Conservation (phyloP, 2,329 filamentous ascomycete species). For the Penicillium sp. region DNA sequence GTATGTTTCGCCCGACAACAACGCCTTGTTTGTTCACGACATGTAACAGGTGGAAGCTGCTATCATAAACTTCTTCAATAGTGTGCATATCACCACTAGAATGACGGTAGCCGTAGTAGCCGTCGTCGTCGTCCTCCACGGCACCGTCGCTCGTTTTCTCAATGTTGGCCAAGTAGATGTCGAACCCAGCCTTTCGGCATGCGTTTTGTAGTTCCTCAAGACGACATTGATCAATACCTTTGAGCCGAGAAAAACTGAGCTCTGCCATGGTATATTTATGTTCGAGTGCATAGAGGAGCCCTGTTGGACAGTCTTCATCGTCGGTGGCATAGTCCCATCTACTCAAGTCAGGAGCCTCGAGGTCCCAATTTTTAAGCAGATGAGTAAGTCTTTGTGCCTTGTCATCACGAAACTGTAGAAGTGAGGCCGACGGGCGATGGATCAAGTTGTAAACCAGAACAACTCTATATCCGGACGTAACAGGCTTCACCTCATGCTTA, state of each 20-base stretch:
- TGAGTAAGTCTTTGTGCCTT: not conserved
- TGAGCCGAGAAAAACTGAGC: conserved; percentile 19
- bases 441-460: conserved; percentile 54
- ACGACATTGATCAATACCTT: conserved; percentile 20
- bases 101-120: not conserved
- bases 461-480: conserved; percentile 47
- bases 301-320: conserved; percentile 9
- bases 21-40: conserved; percentile 11
- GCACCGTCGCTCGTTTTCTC: conserved; percentile 16
- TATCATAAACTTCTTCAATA: not conserved
- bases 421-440: conserved; percentile 16
- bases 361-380: conserved; percentile 11
- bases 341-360: not conserved
- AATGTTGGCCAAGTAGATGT: conserved; percentile 23
- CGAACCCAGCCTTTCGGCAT: conserved; percentile 17
- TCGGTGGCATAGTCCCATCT: not conserved
- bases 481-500: conserved; percentile 47
- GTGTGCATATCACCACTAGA: conserved; percentile 5
- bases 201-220: conserved; percentile 17
- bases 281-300: conserved; percentile 21
- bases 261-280: conserved; percentile 24
- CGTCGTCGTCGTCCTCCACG: conserved; percentile 14
- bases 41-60: not conserved
- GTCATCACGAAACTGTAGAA: not conserved
- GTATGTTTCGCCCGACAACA: conserved; percentile 4